A percentile compares a stretch with the other conserved stretches of the same genome.
phyloP scores from a whole-genome alignment of 164 flowering plant genomes.

The Vitis cinerea region DNA sequence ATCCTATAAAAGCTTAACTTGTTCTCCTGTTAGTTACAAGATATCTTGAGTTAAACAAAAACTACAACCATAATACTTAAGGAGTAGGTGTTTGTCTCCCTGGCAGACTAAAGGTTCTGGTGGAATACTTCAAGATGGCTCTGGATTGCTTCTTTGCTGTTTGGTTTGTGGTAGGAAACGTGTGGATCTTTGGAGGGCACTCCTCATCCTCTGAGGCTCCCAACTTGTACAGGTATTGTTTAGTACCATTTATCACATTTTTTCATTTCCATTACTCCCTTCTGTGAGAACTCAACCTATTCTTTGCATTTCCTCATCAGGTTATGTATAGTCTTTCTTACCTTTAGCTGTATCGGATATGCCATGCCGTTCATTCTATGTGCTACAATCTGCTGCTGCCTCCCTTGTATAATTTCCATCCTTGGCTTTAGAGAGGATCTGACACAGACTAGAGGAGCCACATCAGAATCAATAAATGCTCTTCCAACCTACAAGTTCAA shows the following conservation, averaged over 20 bases:
- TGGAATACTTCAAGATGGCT: slow-evolving; percentile 49
- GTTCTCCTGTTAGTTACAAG: background rate
- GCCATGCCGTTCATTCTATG: slow-evolving; percentile 96
- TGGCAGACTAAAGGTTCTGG: slow-evolving; percentile 32
- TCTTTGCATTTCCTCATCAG: slow-evolving; percentile 42
- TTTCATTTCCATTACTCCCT: background rate
- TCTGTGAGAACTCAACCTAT: background rate
- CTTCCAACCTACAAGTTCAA: slow-evolving; percentile 81
- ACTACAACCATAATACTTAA: background rate
- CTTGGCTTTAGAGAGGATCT: slow-evolving; percentile 80
- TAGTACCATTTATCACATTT: background rate
- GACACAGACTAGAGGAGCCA: slow-evolving; percentile 74
- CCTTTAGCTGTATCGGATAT: slow-evolving; percentile 90
- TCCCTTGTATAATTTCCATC: slow-evolving; percentile 85
- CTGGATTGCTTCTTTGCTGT: slow-evolving; percentile 56
- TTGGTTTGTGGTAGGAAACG: slow-evolving; percentile 59
- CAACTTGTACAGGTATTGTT: slow-evolving; percentile 44
- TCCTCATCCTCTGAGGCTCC: slow-evolving; percentile 43
- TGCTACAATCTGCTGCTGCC: slow-evolving; percentile 92
- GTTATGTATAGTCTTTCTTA: slow-evolving; percentile 90
- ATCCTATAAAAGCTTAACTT: background rate
- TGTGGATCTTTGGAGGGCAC: slow-evolving; percentile 56
- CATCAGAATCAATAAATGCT: slow-evolving; percentile 71
- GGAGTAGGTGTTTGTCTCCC: background rate
- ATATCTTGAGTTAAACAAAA: background rate